A percentile compares a stretch with the other conserved stretches of the same genome.
These are phyloP conservation scores for Solanum commersonii DNA, from an alignment of 257 asterid species.

Conservation along the genomic window DNA sequence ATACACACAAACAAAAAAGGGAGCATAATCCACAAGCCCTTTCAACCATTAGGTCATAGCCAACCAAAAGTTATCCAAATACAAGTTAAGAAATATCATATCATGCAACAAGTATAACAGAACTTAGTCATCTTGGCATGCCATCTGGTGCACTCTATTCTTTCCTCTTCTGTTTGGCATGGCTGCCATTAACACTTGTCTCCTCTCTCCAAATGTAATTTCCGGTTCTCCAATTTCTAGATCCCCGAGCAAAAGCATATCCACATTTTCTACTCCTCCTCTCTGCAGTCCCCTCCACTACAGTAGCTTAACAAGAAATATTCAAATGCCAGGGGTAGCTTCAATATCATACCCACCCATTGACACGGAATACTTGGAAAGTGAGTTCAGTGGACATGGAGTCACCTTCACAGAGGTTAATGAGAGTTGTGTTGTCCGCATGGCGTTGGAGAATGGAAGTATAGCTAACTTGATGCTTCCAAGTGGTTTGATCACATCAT, in stretches of 20 bases:
- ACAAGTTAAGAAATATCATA: background rate
- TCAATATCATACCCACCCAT: conserved; percentile 11
- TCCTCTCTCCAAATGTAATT: conserved; percentile 5
- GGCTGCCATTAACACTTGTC: conserved; percentile 8
- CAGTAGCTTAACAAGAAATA: conserved; percentile 9
- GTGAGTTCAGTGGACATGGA: conserved; percentile 33
- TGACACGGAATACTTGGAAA: conserved; percentile 24
- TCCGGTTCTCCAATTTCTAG: conserved; percentile 1
- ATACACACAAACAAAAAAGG: background rate
- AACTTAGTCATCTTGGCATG: background rate
- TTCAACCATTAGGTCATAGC: conserved; percentile 6
- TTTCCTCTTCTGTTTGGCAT: conserved; percentile 8
- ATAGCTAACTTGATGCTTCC: conserved; percentile 65
- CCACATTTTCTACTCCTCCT: background rate
- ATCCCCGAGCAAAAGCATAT: background rate
- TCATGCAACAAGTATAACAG: background rate
- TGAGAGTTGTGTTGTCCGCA: conserved; percentile 31
- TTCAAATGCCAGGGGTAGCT: conserved; percentile 20
- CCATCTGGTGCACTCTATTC: background rate
- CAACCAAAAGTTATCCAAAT: conserved; percentile 20
- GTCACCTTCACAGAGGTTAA: conserved; percentile 38
- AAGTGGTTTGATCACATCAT: conserved; percentile 68
- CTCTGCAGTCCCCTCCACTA: background rate
- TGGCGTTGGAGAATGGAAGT: conserved; percentile 56
- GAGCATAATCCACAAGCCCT: background rate